Percentiles rank a stretch among this genome's conserved stretches.
Evolutionary conservation across 176 grass and related monocot species (phyloP).

Genomic region (Hyparrhenia diplandra): DNA sequence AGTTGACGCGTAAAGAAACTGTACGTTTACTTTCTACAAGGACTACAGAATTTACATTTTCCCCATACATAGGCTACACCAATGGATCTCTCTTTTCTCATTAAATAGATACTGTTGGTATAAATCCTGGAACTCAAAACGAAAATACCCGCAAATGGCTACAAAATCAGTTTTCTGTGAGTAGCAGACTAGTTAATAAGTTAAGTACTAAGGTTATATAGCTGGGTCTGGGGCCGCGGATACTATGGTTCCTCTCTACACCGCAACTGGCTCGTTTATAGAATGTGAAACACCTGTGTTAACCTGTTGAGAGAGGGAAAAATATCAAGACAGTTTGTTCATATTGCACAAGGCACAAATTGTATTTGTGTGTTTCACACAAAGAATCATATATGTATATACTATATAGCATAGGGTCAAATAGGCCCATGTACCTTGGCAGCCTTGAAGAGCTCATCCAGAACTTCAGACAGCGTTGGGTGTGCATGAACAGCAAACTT

Average conservation of each 20-base stretch:
- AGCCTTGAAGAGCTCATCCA: conserved; percentile 90
- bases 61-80: background rate
- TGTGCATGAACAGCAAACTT: too few relatives aligned
- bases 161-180: background rate
- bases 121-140: background rate
- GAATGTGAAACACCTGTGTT: conserved; percentile 55
- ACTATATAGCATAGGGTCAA: too few relatives aligned
- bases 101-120: background rate
- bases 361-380: background rate
- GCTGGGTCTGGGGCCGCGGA: background rate
- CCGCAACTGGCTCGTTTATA: conserved; percentile 86
- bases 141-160: background rate
- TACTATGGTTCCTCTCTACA: conserved; percentile 21
- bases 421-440: conserved; percentile 58
- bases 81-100: background rate
- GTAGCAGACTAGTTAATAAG: background rate
- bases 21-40: background rate
- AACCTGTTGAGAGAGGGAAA: conserved; percentile 42
- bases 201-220: background rate
- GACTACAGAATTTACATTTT: conserved; percentile 28
- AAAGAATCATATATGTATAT: background rate
- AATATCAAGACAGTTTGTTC: conserved; percentile 29
- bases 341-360: background rate
- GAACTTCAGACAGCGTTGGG: conserved; percentile 82
- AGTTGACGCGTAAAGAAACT: too few relatives aligned